Base-by-base conservation (phyloP, 2,329 filamentous ascomycete species). In the Tolypocladium cylindrosporum region DNA sequence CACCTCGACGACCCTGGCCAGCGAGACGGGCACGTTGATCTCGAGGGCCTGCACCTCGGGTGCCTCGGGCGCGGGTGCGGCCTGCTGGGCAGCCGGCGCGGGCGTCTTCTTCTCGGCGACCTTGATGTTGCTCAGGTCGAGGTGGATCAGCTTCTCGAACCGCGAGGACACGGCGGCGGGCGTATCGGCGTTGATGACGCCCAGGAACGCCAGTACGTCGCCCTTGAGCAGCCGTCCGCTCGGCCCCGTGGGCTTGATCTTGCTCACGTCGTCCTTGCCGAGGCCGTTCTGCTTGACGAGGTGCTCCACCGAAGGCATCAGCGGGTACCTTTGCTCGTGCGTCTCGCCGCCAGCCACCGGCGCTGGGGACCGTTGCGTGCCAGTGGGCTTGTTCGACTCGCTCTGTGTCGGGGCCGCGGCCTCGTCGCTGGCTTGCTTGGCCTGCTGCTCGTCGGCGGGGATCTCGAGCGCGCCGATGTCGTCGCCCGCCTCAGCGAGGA, bases 121-220 rank as follows among this genome's bases (percentile, higher is more conserved):
- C 78, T 96, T 95, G 78, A 97, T 93, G 78, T 97, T 96, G 78
- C 89, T 94, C 31, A 99, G 84, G 71, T 99, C 93, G 56, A 99
- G 85, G 72, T 95, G 91, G 48, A 83, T 78, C 54, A 94, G 84
- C 72, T 91, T 87, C 60, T 84, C 79, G 69, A 96, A 87, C 56
- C 84, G 85, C 59, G 82, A 77, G 57, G 89, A 88, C 65, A 91
- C 81, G 61, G 85, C 79, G 27, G 83, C 80, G 2, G 93, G 89
- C 64, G 90, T 88, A 59, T 85, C 80, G 62, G 85, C 77, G 60
- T 87, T 79, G 67, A 97, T 90, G 65, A 81, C 79, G 61, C 94
- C 94, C 19, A 97, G 74, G 72, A 93, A 94, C 54, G 91, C 92
- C 57, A 99, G 84, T 8, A 99, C 88, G 70, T 99, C 94, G 58